A percentile compares a stretch with the other conserved stretches of the same genome.
These are phyloP conservation scores for Vaccinium myrtillus DNA, from an alignment of 148 eudicot species.

Conservation along the genomic window DNA sequence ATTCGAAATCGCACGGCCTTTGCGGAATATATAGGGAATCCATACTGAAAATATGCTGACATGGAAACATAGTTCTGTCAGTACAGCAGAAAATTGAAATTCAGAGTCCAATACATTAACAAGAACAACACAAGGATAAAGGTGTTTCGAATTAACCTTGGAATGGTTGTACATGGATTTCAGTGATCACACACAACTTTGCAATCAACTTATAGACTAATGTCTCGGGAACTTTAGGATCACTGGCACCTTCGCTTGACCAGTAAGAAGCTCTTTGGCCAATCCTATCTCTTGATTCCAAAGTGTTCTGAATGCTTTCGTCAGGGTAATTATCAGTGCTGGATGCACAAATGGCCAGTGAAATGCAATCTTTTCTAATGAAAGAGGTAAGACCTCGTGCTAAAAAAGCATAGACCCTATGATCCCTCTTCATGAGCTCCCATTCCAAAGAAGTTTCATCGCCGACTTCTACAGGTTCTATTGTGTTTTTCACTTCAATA, in stretches of 20 bases:
- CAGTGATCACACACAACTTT: conserved; percentile 57
- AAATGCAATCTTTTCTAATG: conserved; percentile 50
- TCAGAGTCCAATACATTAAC: not conserved
- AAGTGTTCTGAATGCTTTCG: conserved; percentile 69
- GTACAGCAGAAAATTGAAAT: not conserved
- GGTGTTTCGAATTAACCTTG: conserved; percentile 41
- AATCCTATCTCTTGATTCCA: conserved; percentile 59
- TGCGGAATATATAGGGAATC: conserved; percentile 75
- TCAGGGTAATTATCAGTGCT: conserved; percentile 86
- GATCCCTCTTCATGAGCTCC: conserved; percentile 43
- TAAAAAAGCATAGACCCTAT: conserved; percentile 49
- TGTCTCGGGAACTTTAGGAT: conserved; percentile 65
- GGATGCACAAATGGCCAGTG: conserved; percentile 65
- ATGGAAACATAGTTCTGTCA: conserved; percentile 20
- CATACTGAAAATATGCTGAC: conserved; percentile 77
- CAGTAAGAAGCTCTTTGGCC: conserved; percentile 65
- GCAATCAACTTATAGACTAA: conserved; percentile 54
- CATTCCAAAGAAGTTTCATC: conserved; percentile 37
- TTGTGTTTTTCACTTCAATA: conserved; percentile 30
- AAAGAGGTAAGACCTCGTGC: conserved; percentile 40
- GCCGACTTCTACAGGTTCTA: conserved; percentile 31
- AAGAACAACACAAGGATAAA: not conserved
- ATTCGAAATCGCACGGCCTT: conserved; percentile 65
- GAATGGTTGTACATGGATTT: conserved; percentile 67
- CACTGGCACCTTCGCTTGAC: conserved; percentile 70